phyloP scores from a whole-genome alignment of 345 rosid genomes.

The Gossypioides kirkii region DNA sequence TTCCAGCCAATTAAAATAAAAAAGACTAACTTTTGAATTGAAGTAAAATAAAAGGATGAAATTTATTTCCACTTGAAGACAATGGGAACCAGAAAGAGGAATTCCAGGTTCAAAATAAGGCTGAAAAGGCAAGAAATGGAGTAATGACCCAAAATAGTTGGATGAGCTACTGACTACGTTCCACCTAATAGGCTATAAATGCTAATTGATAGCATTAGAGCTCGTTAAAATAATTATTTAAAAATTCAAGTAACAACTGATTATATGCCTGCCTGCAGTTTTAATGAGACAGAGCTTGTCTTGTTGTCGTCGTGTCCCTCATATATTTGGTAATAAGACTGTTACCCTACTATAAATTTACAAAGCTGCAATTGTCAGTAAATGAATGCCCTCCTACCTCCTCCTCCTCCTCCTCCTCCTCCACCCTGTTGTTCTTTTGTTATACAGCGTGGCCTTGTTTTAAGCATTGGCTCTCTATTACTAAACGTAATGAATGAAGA shows the following conservation, averaged over 20 bases:
- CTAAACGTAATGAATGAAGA: neutral
- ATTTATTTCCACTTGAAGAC: neutral
- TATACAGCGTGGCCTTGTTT: conserved; percentile 11
- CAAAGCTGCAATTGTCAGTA: neutral
- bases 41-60: too few relatives aligned
- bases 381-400: neutral
- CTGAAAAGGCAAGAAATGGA: neutral
- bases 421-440: neutral
- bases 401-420: too few relatives aligned
- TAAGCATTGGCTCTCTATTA: neutral
- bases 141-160: neutral
- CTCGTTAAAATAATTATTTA: neutral
- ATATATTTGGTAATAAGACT: neutral
- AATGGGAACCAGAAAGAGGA: neutral
- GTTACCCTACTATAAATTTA: neutral
- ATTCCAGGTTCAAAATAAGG: neutral
- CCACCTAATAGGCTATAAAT: neutral
- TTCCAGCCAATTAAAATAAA: too few relatives aligned
- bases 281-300: neutral
- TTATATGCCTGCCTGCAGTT: neutral
- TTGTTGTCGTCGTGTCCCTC: neutral
- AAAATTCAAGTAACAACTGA: neutral
- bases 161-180: conserved; percentile 14
- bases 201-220: neutral
- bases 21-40: too few relatives aligned